Evolutionary conservation across 2,329 filamentous ascomycete species (phyloP).

Genomic region (Penicillium oxalicum): DNA sequence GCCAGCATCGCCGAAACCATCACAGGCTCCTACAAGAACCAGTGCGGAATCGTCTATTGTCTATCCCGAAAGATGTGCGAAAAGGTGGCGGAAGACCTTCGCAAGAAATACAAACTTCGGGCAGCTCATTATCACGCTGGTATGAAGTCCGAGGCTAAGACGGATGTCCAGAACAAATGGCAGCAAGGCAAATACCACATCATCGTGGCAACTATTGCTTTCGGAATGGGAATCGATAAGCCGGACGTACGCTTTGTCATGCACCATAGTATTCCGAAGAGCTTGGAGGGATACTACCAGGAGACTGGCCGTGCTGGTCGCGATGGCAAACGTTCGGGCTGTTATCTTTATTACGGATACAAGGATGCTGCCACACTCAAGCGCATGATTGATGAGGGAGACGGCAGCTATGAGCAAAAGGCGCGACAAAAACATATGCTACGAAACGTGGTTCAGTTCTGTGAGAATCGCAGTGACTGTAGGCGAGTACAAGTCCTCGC

Average conservation of each 20-base stretch:
- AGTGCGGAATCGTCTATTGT: slow-evolving; percentile 91
- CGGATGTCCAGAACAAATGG: slow-evolving; percentile 70
- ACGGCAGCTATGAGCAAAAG: slow-evolving; percentile 72
- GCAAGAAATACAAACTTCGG: slow-evolving; percentile 56
- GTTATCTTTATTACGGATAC: slow-evolving; percentile 84
- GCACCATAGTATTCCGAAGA: slow-evolving; percentile 88
- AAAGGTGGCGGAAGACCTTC: slow-evolving; percentile 65
- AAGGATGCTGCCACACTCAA: slow-evolving; percentile 67
- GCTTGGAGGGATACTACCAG: slow-evolving; percentile 95
- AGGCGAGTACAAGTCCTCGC: slow-evolving; percentile 78
- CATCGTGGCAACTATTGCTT: slow-evolving; percentile 96
- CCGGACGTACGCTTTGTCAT: slow-evolving; percentile 94
- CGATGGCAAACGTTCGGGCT: slow-evolving; percentile 80
- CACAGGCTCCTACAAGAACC: slow-evolving; percentile 58
- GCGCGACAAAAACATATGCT: slow-evolving; percentile 80
- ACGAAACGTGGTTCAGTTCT: slow-evolving; percentile 75
- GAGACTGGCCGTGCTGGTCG: slow-evolving; percentile 92
- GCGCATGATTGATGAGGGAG: slow-evolving; percentile 76
- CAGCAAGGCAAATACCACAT: slow-evolving; percentile 74
- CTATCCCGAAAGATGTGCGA: slow-evolving; percentile 80
- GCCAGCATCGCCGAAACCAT: slow-evolving; percentile 56
- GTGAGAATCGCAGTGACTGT: slow-evolving; percentile 83
- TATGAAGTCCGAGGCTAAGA: slow-evolving; percentile 63
- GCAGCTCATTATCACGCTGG: slow-evolving; percentile 83
- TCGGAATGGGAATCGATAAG: slow-evolving; percentile 99